These are phyloP conservation scores for Chara braunii DNA, from an alignment of 139 green algal genomes.

Conservation along the genomic window DNA sequence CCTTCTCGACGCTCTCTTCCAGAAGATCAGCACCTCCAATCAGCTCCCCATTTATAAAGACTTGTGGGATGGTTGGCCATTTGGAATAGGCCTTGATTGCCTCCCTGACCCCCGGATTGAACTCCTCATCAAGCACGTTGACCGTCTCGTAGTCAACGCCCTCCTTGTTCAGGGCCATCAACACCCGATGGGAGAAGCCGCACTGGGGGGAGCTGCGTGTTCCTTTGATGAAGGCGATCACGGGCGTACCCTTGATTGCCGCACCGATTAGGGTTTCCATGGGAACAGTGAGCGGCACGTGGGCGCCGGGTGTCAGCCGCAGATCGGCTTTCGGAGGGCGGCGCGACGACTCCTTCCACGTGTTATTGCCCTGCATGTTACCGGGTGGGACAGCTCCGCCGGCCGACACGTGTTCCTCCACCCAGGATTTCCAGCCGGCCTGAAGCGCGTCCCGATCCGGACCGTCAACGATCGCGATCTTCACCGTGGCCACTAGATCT, in stretches of 20 bases:
- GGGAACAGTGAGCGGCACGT: constrained; percentile 31
- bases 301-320: constrained; percentile 16
- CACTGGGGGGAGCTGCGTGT: constrained; percentile 40
- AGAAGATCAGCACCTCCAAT: constrained; percentile 89
- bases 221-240: constrained; percentile 45
- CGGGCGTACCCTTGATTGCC: too few species aligned
- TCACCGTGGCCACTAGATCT: constrained; percentile 17
- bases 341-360: constrained; percentile 11
- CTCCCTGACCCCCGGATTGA: constrained; percentile 43
- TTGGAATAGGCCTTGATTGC: constrained; percentile 46
- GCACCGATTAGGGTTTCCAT: too few species aligned
- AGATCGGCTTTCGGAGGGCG: constrained; percentile 29
- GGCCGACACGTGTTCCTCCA: constrained; percentile 28
- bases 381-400: constrained; percentile 29
- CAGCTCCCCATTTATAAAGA: constrained; percentile 93
- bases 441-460: constrained; percentile 3
- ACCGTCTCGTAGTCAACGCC: constrained; percentile 39
- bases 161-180: constrained; percentile 39
- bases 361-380: constrained; percentile 31
- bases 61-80: constrained; percentile 94
- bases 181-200: constrained; percentile 43
- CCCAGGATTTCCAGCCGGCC: constrained; percentile 36
- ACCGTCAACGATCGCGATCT: constrained; percentile 13
- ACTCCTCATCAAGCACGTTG: constrained; percentile 42
- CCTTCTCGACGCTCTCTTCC: constrained; percentile 81